Percentiles rank a stretch among this genome's conserved stretches.
Conservation (phyloP, 768 basidiomycete genomes). For the Psilocybe azurescens region DNA sequence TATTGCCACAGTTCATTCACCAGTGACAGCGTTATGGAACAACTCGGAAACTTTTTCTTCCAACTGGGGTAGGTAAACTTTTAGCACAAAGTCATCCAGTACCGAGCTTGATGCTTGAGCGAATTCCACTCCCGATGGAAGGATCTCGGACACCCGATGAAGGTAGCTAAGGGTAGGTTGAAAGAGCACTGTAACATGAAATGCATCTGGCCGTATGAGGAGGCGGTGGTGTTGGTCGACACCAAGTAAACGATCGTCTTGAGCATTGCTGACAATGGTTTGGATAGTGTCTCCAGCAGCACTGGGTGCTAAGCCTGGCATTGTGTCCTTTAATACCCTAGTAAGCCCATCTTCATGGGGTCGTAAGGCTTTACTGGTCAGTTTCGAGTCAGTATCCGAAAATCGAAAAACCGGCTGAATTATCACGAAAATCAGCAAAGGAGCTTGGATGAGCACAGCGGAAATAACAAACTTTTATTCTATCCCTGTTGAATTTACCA, state of each 20-base stretch:
- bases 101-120: slow-evolving; percentile 71
- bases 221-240: slow-evolving; percentile 82
- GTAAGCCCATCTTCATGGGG: slow-evolving; percentile 86
- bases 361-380: slow-evolving; percentile 68
- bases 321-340: slow-evolving; percentile 83
- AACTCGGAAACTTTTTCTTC: slow-evolving; percentile 91
- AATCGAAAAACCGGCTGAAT: slow-evolving; percentile 87
- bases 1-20: slow-evolving; percentile 38
- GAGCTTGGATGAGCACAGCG: neutral
- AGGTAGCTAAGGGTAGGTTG: slow-evolving; percentile 91
- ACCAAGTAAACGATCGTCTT: slow-evolving; percentile 77
- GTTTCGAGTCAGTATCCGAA: slow-evolving; percentile 84
- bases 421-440: neutral
- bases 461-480: slow-evolving; percentile 61
- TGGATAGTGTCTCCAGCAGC: slow-evolving; percentile 68
- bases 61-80: slow-evolving; percentile 91
- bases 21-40: slow-evolving; percentile 85
- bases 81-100: slow-evolving; percentile 91
- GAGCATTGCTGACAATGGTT: slow-evolving; percentile 59
- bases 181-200: slow-evolving; percentile 94
- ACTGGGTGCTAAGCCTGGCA: slow-evolving; percentile 90
- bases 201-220: slow-evolving; percentile 89
- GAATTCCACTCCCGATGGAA: slow-evolving; percentile 76
- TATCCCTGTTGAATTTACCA: slow-evolving; percentile 80
- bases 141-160: slow-evolving; percentile 67